Evolutionary conservation across 2,329 filamentous ascomycete genomes (phyloP).

Genomic region (Colletotrichum lentis): DNA sequence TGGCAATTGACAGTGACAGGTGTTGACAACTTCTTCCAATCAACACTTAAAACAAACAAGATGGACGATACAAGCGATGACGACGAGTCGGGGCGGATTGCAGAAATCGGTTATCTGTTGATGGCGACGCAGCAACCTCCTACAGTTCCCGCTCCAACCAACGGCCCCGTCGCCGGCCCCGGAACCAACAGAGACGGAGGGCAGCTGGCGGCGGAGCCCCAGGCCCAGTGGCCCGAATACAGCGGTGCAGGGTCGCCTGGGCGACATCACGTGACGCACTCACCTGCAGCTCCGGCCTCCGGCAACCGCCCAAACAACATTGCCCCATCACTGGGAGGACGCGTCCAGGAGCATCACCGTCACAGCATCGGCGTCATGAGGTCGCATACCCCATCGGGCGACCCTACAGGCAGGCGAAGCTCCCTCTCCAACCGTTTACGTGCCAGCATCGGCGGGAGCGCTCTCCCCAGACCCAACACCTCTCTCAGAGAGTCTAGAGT

Average conservation of each 20-base stretch:
- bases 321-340: conserved; percentile 30
- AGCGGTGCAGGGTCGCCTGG: conserved; percentile 1
- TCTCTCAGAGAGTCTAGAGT: conserved; percentile 51
- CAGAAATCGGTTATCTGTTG: not conserved
- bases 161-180: not conserved
- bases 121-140: not conserved
- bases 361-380: conserved; percentile 45
- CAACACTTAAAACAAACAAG: not conserved
- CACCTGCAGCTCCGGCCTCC: conserved; percentile 19
- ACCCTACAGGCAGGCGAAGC: conserved; percentile 44
- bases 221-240: not conserved
- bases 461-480: conserved; percentile 49
- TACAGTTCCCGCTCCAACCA: not conserved
- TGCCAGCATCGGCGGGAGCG: conserved; percentile 49
- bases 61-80: not conserved
- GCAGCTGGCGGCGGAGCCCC: not conserved
- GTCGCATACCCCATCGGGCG: conserved; percentile 41
- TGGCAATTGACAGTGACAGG: too few relatives aligned
- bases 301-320: conserved; percentile 35
- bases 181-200: conserved; percentile 1
- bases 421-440: conserved; percentile 48
- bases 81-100: not conserved
- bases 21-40: not conserved
- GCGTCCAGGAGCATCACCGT: conserved; percentile 29
- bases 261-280: conserved; percentile 18